Evolutionary conservation across 768 basidiomycete genomes (phyloP), one percentile per base, ranked within the genome.

Genomic region (Calocybe indica): DNA sequence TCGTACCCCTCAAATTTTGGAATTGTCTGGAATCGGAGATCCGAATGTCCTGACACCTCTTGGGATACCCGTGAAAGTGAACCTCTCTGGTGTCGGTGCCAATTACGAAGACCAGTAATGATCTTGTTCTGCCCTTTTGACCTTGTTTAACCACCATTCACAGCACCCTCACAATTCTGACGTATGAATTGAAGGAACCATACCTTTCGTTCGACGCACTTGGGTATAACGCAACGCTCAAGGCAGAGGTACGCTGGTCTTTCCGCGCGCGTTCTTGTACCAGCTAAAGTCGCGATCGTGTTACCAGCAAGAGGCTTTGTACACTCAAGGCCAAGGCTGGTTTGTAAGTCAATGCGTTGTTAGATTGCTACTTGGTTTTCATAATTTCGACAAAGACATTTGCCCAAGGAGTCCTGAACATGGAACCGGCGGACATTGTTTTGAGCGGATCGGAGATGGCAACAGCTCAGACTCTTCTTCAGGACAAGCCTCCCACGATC

Each of bases 1-100:
- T n/a, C 57, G 58, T 34, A 68, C 66, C 1, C 65, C 69, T 3
- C 66, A 68, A 50, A 48, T 70, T 12, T 51, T 70, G n/a, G 65
- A 66, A 37, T 52, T 66, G 10, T 67, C 60, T n/a, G 64, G 64
- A 5, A 58, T 67, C 14, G 64, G 63, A n/a, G 55, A 60, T 47
- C 40, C 45, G 28, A 40, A 52, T 10, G 37, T 61, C 6, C 39
- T 66, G 31, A 15, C 32, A 2, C 46, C 56, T 9, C 48, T 57
- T 11, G 62, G 56, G 5, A 63, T 69, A 37, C 48, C 58, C 7
- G 55, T 58, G 22, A 55, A 60, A 40, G 34, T 70, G n/a, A 57
- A 68, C 39, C 59, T 65, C 29, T 67, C 62, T 33, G 60, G 64
- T 9, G 68, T 67, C 3, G 61, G 61, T 7, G 52, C 49, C 13